Conservation (phyloP, 805 yeast species). For the Tetrapisispora phaffii region DNA sequence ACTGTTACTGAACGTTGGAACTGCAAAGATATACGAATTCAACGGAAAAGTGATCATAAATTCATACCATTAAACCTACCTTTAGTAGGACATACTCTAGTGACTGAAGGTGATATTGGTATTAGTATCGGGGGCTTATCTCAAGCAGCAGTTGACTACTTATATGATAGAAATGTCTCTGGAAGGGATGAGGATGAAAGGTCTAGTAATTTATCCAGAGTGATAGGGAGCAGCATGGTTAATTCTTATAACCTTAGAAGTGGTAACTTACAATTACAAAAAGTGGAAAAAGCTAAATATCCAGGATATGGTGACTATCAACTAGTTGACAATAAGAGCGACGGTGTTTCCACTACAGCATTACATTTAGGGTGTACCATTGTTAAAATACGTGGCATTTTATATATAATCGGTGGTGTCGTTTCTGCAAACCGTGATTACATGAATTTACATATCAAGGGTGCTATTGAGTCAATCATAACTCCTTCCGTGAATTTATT, state of each 20-base stretch:
- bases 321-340: not conserved
- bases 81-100: conserved; percentile 24
- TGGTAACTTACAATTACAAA: conserved; percentile 10
- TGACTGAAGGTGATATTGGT: conserved; percentile 15
- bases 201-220: not conserved
- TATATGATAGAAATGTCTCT: conserved; percentile 4
- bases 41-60: conserved; percentile 3
- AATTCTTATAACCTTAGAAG: conserved; percentile 13
- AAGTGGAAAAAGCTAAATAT: not conserved
- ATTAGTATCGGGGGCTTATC: conserved; percentile 24
- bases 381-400: conserved; percentile 14
- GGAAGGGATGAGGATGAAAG: not conserved
- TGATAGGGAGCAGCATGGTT: conserved; percentile 11
- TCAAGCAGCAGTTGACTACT: conserved; percentile 21
- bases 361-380: conserved; percentile 7
- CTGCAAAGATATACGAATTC: conserved; percentile 6
- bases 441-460: conserved; percentile 17
- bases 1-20: conserved; percentile 37
- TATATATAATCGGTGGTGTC: conserved; percentile 22
- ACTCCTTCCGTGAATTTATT: conserved; percentile 21
- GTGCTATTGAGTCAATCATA: conserved; percentile 20
- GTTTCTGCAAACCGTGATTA: conserved; percentile 8
- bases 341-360: not conserved
- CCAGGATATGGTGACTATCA: not conserved
- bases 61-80: conserved; percentile 11